phyloP scores from a whole-genome alignment of 768 basidiomycete genomes.

The Pleurotus ostreatus region DNA sequence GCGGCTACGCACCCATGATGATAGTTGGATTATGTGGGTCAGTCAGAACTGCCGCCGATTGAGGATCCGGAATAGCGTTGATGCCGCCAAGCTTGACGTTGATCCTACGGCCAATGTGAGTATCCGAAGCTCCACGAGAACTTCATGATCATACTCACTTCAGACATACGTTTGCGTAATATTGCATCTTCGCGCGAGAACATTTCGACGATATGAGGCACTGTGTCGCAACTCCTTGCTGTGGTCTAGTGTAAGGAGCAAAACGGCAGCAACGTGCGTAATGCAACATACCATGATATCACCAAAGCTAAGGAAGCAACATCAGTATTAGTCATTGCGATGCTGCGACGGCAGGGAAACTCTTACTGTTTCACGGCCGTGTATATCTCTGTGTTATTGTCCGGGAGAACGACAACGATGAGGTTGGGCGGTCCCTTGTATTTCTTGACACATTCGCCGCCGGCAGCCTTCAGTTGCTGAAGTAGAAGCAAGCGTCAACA shows the following conservation, averaged over 20 bases:
- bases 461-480: slow-evolving; percentile 44
- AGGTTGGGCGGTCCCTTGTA: slow-evolving; percentile 45
- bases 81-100: slow-evolving; percentile 86
- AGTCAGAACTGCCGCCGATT: slow-evolving; percentile 57
- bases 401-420: slow-evolving; percentile 61
- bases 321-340: background rate
- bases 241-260: background rate
- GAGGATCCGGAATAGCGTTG: slow-evolving; percentile 71
- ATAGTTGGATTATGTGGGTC: slow-evolving; percentile 75
- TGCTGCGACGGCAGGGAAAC: background rate
- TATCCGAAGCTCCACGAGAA: background rate
- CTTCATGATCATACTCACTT: slow-evolving; percentile 45
- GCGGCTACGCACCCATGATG: slow-evolving; percentile 56
- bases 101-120: slow-evolving; percentile 39
- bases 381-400: slow-evolving; percentile 73
- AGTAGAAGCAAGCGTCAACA: background rate
- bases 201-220: slow-evolving; percentile 70
- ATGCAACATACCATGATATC: slow-evolving; percentile 28
- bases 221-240: slow-evolving; percentile 77
- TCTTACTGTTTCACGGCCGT: slow-evolving; percentile 75
- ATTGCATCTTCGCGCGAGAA: slow-evolving; percentile 64
- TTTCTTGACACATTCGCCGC: slow-evolving; percentile 39
- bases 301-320: slow-evolving; percentile 51
- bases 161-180: slow-evolving; percentile 76
- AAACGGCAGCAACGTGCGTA: no score